A percentile compares a stretch with the other conserved stretches of the same genome.
Evolutionary conservation across 768 basidiomycete species (phyloP).

Genomic region (Omphalotus guepiniiformis): DNA sequence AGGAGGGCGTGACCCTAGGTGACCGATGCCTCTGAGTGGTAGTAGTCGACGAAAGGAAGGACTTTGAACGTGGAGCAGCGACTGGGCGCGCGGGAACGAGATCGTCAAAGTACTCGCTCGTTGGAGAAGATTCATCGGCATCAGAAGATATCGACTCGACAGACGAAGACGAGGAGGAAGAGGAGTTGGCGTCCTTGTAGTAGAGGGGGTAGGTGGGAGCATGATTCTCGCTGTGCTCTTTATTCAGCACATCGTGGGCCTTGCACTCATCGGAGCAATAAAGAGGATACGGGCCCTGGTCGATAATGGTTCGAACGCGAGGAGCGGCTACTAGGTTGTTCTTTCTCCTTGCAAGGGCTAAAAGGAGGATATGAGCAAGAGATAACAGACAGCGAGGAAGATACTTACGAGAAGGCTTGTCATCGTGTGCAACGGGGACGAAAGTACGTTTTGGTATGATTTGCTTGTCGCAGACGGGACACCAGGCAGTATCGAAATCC

Average conservation of each 20-base stretch:
- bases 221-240: slow-evolving; percentile 33
- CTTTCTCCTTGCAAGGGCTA: too few relatives aligned
- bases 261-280: slow-evolving; percentile 83
- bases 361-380: too few relatives aligned
- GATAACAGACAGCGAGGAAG: too few relatives aligned
- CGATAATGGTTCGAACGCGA: slow-evolving; percentile 55
- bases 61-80: slow-evolving; percentile 14
- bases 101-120: too few relatives aligned
- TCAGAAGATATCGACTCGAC: slow-evolving; percentile 36
- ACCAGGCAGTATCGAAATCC: slow-evolving; percentile 70
- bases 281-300: slow-evolving; percentile 74
- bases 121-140: slow-evolving; percentile 33
- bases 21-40: slow-evolving; percentile 33
- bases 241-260: slow-evolving; percentile 44
- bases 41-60: slow-evolving; percentile 12
- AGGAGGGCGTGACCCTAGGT: slow-evolving; percentile 39
- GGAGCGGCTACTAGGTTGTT: slow-evolving; percentile 18
- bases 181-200: too few relatives aligned
- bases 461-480: slow-evolving; percentile 73
- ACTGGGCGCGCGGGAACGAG: slow-evolving; percentile 22
- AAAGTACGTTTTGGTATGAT: slow-evolving; percentile 74
- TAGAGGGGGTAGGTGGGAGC: slow-evolving; percentile 42
- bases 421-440: slow-evolving; percentile 45
- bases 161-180: slow-evolving; percentile 17
- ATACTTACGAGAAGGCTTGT: too few relatives aligned